phyloP scores from a whole-genome alignment of 345 rosid genomes.

The Cardamine occulta region DNA sequence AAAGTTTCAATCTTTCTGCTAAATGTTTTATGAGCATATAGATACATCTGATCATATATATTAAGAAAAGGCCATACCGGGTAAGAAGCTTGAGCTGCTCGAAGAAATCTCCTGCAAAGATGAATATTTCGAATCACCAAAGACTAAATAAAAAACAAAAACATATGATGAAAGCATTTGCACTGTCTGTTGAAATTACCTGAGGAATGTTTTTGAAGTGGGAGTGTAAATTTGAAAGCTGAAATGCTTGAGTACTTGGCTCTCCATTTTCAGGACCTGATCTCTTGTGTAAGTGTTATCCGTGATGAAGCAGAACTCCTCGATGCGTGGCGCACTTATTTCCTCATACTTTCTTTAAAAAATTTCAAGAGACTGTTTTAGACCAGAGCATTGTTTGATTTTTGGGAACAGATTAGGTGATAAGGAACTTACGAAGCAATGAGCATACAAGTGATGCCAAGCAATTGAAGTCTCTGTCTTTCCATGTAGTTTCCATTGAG shows the following conservation, averaged over 20 bases:
- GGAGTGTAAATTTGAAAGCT: slow-evolving; percentile 75
- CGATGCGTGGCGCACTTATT: slow-evolving; percentile 78
- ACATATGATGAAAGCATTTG: slow-evolving; percentile 5
- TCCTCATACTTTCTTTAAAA: slow-evolving; percentile 83
- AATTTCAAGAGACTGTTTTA: slow-evolving; percentile 26
- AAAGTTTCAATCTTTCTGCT: slow-evolving; percentile 34
- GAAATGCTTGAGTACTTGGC: slow-evolving; percentile 61
- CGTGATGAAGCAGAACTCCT: slow-evolving; percentile 91
- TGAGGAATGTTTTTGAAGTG: slow-evolving; percentile 81
- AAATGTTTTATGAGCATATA: background rate
- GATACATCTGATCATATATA: background rate
- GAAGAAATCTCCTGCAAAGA: slow-evolving; percentile 80
- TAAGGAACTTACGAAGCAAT: slow-evolving; percentile 79
- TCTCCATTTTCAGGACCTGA: slow-evolving; percentile 79
- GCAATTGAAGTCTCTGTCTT: slow-evolving; percentile 80
- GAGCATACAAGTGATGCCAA: slow-evolving; percentile 96
- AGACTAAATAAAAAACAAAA: background rate
- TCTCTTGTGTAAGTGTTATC: slow-evolving; percentile 80
- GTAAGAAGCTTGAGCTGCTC: slow-evolving; percentile 82
- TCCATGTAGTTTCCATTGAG: slow-evolving; percentile 71
- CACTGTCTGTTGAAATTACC: slow-evolving; percentile 49
- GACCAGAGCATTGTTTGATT: slow-evolving; percentile 6
- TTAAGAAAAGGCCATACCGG: slow-evolving; percentile 50
- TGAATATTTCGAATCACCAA: slow-evolving; percentile 20
- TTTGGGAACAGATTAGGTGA: background rate